phyloP scores from a whole-genome alignment of 345 rosid genomes.

The Pelargonium nanum region DNA sequence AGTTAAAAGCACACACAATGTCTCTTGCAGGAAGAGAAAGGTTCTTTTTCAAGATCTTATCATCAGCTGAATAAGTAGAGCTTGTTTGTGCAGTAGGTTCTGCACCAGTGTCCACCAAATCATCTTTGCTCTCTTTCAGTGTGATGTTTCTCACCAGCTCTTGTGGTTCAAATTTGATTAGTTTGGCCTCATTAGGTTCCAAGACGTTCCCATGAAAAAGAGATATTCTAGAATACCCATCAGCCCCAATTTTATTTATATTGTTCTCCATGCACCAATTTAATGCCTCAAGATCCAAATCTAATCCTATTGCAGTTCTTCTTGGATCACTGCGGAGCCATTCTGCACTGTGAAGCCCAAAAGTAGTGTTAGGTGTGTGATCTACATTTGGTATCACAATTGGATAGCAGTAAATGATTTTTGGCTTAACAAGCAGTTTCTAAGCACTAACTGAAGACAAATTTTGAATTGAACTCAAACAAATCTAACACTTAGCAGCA shows the following conservation, averaged over 20 bases:
- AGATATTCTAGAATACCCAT: slow-evolving; percentile 59
- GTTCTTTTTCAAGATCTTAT: slow-evolving; percentile 23
- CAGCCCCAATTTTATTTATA: slow-evolving; percentile 49
- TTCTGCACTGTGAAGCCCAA: slow-evolving; percentile 42
- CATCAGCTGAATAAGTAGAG: slow-evolving; percentile 11
- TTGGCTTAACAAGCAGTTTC: no score
- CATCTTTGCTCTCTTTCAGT: slow-evolving; percentile 12
- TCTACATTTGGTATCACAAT: neutral
- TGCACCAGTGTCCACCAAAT: slow-evolving; percentile 16
- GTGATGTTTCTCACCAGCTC: slow-evolving; percentile 35
- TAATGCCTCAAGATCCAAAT: slow-evolving; percentile 75
- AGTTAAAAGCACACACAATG: slow-evolving; percentile 85
- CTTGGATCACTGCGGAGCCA: slow-evolving; percentile 77
- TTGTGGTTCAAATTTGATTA: slow-evolving; percentile 36
- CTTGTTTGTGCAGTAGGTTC: slow-evolving; percentile 6
- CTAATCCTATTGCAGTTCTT: slow-evolving; percentile 80
- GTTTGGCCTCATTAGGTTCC: slow-evolving; percentile 59
- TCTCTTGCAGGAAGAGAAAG: slow-evolving; percentile 49
- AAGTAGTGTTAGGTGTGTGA: slow-evolving; percentile 2
- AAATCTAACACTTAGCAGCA: no score
- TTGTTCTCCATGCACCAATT: slow-evolving; percentile 80
- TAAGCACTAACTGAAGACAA: no score
- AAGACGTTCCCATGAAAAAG: slow-evolving; percentile 80
- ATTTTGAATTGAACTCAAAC: no score
- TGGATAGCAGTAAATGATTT: neutral